Evolutionary conservation across 2,329 filamentous ascomycete species (phyloP).

Genomic region (Alternaria brassicae): DNA sequence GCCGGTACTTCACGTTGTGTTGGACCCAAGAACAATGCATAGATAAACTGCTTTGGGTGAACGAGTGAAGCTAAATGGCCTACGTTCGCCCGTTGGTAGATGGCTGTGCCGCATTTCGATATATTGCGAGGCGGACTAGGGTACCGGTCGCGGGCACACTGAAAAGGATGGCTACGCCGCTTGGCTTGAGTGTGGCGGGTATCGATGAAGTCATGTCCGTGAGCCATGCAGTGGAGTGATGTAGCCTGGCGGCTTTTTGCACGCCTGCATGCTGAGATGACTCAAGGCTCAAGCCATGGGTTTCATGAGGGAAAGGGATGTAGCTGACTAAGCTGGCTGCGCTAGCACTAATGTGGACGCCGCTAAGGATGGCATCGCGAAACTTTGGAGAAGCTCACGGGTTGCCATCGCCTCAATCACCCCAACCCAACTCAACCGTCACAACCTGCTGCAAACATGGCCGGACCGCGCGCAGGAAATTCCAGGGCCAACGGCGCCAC

Average conservation of each 20-base stretch:
- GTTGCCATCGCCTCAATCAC: conserved; percentile 21
- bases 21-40: conserved; percentile 3
- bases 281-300: conserved; percentile 6
- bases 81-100: conserved; percentile 7
- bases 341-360: conserved; percentile 16
- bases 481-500: conserved; percentile 79
- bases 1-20: neutral
- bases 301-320: neutral
- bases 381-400: conserved; percentile 21
- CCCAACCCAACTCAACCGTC: conserved; percentile 18
- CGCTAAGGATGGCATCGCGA: conserved; percentile 20
- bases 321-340: conserved; percentile 6
- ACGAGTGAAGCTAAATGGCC: neutral
- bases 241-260: neutral
- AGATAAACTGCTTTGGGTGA: neutral
- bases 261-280: neutral
- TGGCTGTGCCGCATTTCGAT: conserved; percentile 10
- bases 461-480: conserved; percentile 59
- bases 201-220: neutral
- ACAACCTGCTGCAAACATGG: conserved; percentile 43
- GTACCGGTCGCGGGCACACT: conserved; percentile 1
- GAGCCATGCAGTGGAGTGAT: neutral
- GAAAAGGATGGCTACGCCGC: neutral
- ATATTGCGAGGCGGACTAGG: conserved; percentile 10
- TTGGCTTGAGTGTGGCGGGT: neutral